Base-by-base conservation (phyloP, 805 yeast species). In the Cyberlindnera maritima region DNA sequence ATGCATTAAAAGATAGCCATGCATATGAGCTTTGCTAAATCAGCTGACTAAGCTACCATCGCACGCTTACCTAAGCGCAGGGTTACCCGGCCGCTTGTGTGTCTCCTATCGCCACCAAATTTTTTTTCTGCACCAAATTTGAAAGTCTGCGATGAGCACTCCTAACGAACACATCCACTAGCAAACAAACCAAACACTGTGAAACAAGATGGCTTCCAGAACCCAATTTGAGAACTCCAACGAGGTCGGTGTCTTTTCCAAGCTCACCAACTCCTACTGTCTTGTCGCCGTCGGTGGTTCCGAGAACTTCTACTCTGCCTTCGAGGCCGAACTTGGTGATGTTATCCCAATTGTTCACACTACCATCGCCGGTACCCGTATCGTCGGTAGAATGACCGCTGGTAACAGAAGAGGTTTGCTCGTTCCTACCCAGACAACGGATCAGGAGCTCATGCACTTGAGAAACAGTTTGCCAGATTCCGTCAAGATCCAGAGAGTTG, bases 261-360 rank as follows among this genome's bases (percentile, higher is more conserved):
- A 89, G 67, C 78, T 94, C 60, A 94, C 99, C 61, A 94, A 94
- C 78, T 85, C 96, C 26, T 94, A 94, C 77, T 88, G 96, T 65
- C 76, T 94, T 59, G 97, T 92, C 47, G 96, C 99, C 7, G 89
- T 94, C 46, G 98, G 99, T 52, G 99, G 97, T 26, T 90, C 97
- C 37, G 86, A 81, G 64, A 82, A 82, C 66, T 81, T 82, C 58
- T 87, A 85, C 68, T 90, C 97, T 47, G 96, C 97, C 25, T 92
- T 94, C 65, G 99, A 94, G 75, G 96, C 97, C 44, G 97, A 94
- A 70, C 75, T 95, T 54, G 97, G 97, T 52, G 98, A 91, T 69
- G 90, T 89, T 44, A 82, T 94, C 53, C 99, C 99, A 44, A 88
- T 94, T 61, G 94, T 88, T 54, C 97, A 94, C 66, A 89, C 98